Evolutionary conservation across 2,329 filamentous ascomycete genomes (phyloP), one percentile per base, ranked within the genome.

Genomic region (Whalleya microplaca): DNA sequence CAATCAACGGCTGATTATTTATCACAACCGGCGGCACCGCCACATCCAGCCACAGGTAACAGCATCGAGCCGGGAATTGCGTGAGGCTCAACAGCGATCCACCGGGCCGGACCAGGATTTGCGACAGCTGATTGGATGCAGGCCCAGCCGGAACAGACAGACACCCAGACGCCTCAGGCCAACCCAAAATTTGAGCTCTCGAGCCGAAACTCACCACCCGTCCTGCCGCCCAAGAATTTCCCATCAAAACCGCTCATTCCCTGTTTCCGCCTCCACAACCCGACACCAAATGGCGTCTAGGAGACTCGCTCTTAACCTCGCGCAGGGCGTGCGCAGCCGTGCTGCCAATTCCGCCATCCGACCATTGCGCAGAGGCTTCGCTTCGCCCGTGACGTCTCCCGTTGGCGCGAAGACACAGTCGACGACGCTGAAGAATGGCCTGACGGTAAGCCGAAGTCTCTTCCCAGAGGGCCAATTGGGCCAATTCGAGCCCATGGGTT

Each of bases 381-480:
- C 94, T 72, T 94, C 93, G 68, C 93, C 94, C 70, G 88, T 95
- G 59, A 75, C 78, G 54, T 71, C 76, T 56, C 78, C 78, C 63
- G 70, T 77, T 65, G 84, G 88, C 78, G 82, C 87, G 82, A 94
- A 91, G 83, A 97, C 93, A 71, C 89, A 98, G 84, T 93, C 91
- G 72, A 98, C 95, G 64, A 99, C 95, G 53, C 85, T 99, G 75
- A 91, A 89, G 81, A 99, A 98, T 84, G 95, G 95, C 77, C 86
- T 99, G 83, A 99, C 95, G 72, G 94, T 97, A 78, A 78, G 79
- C 67, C 63, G 44, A n/a, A n/a, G n/a, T n/a, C n/a, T n/a, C n/a
- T n/a, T 55, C 43, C 45, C 56, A 21, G n/a, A 43, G n/a, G 46
- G 51, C 61, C 69, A 71, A 72, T 72, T 70, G 66, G 48, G 48